Base-by-base conservation (phyloP, 192 early-diverging fungal genomes). In the Coemansia reversa region DNA sequence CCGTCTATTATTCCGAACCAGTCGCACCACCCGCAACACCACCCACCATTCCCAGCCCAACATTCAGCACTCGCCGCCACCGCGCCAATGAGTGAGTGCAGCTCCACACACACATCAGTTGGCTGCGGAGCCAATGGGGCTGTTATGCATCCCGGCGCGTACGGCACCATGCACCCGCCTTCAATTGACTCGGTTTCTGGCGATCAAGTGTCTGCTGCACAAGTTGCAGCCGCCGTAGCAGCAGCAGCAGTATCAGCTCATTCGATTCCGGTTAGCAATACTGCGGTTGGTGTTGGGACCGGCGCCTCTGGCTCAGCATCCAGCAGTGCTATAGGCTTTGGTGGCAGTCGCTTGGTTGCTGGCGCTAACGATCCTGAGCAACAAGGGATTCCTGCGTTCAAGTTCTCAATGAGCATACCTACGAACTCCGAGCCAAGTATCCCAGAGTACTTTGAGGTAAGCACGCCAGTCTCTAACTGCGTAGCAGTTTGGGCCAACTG, bases 381-480 rank as follows among this genome's bases (percentile, higher is more conserved):
- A 49, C 18, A 53, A 12, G 66, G 55, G 18, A 65, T 78, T 39
- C 60, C 70, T 8, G 70, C 70, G 5, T 72, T 78, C 75, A 78
- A 78, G 63, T 78, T 78, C 29, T 62, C 70, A 23, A 68, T 78
- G 69, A 58, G 55, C 60, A 68, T 78, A 63, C 70, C 64, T 28
- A 55, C 70, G 19, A 57, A 61, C 67, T 48, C 63, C 67, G 76
- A 79, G 48, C 56, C 70, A 4, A 48, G 28, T n/a, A 62, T 79
- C 33, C 76, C 76, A 4, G 76, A 79, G 8, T 79, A 79, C 58
- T 72, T 79, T 60, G 76, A 79, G 52, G 76, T 74, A 74, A 69
- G 67, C 20, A 9, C 5, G 14, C 27, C 19, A 5, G 27, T 23
- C 47, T 60, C 23, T 60, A 14, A 12, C 4, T 45, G 39, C 3